Conservation (phyloP, 768 basidiomycete species). For the Mycena kentingensis region DNA sequence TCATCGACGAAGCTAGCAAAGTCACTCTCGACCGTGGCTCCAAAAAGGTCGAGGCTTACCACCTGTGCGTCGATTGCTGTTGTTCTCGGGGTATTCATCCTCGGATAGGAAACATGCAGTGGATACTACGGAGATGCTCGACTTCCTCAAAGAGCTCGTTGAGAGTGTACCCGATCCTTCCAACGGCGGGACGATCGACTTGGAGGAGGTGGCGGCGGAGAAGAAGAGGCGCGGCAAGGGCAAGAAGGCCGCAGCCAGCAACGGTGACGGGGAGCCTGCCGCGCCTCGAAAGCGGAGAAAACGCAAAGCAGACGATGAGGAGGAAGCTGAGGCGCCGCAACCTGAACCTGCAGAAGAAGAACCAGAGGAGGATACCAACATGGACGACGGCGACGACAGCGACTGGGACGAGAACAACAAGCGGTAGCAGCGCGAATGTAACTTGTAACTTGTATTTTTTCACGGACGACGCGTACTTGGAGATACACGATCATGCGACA, state of each 20-base stretch:
- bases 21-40: constrained; percentile 78
- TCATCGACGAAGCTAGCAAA: constrained; percentile 81
- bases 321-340: constrained; percentile 14
- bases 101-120: constrained; percentile 86
- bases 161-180: constrained; percentile 85
- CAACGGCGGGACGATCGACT: constrained; percentile 74
- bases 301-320: constrained; percentile 34
- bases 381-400: constrained; percentile 49
- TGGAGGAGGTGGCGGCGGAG: constrained; percentile 61
- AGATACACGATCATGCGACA: no score
- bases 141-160: constrained; percentile 93
- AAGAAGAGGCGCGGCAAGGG: constrained; percentile 64
- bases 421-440: constrained; percentile 24
- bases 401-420: constrained; percentile 50
- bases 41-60: constrained; percentile 90
- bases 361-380: constrained; percentile 35
- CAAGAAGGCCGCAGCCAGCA: constrained; percentile 46
- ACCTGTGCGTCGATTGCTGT: constrained; percentile 66
- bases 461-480: no score
- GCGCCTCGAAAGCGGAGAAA: constrained; percentile 43
- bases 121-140: constrained; percentile 83
- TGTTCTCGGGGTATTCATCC: not conserved
- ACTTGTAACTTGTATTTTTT: constrained; percentile 23
- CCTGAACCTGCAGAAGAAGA: constrained; percentile 16
- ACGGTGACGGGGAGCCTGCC: constrained; percentile 37